A percentile compares a stretch with the other conserved stretches of the same genome.
Evolutionary conservation across 1,284 basidiomycete genomes (phyloP).

Genomic region (Phellopilus nigrolimitatus): DNA sequence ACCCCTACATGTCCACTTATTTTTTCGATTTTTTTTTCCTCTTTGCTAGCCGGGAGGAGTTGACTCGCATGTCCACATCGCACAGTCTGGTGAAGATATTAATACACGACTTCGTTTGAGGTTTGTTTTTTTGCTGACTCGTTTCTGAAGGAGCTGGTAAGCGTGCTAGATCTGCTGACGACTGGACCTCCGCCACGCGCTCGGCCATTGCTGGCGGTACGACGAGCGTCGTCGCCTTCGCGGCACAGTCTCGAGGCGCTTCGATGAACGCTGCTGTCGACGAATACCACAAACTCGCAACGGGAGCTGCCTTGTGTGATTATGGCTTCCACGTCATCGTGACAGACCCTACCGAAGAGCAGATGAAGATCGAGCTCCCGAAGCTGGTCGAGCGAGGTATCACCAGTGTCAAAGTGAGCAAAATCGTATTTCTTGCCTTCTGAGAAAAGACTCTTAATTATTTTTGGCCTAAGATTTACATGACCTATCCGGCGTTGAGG

Average conservation of each 20-base stretch:
- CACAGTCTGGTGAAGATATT: slow-evolving; percentile 21
- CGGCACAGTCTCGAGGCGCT: slow-evolving; percentile 21
- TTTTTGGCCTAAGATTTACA: slow-evolving; percentile 21
- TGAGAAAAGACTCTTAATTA: too few relatives aligned
- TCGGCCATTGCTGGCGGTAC: slow-evolving; percentile 25
- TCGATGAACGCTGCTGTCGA: slow-evolving; percentile 23
- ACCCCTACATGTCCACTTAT: too few relatives aligned
- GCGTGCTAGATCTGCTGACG: slow-evolving; percentile 19
- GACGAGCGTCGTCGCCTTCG: slow-evolving; percentile 25
- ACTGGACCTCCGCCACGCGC: slow-evolving; percentile 23
- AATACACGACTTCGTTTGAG: slow-evolving; percentile 1
- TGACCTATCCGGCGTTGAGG: slow-evolving; percentile 25
- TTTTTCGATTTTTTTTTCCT: background rate
- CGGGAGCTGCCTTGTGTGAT: slow-evolving; percentile 23
- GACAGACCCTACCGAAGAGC: slow-evolving; percentile 23
- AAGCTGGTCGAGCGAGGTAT: slow-evolving; percentile 25
- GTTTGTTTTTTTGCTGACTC: slow-evolving; percentile 2
- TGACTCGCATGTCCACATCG: slow-evolving; percentile 16
- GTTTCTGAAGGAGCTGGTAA: slow-evolving; percentile 16
- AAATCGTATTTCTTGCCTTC: too few relatives aligned
- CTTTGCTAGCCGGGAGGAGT: slow-evolving; percentile 24
- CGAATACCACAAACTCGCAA: slow-evolving; percentile 23
- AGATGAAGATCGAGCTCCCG: slow-evolving; percentile 25
- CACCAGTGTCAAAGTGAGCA: slow-evolving; percentile 24
- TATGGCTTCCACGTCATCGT: slow-evolving; percentile 26